These are phyloP conservation scores for Dryas octopetala DNA, from an alignment of 306 rosid genomes.

Conservation along the genomic window DNA sequence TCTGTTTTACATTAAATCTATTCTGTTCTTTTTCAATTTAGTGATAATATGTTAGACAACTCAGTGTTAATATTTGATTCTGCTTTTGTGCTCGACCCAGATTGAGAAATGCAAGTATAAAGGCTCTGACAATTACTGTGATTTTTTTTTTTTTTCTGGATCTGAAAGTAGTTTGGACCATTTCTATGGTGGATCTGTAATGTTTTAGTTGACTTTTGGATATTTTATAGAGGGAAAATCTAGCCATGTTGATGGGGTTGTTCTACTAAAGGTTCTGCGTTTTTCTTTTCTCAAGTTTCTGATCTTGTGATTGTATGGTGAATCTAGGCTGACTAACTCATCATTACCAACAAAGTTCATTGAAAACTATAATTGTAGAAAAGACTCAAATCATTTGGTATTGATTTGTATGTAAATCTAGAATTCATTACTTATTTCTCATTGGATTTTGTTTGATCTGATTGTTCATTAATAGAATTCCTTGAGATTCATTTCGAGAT, in stretches of 20 bases:
- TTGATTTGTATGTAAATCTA: background rate
- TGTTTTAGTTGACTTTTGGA: background rate
- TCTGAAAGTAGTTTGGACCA: background rate
- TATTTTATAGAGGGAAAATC: background rate
- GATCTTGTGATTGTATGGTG: constrained; percentile 16
- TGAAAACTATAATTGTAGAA: background rate
- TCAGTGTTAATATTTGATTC: background rate
- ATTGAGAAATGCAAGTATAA: background rate
- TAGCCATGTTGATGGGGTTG: background rate
- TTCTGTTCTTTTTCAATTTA: background rate
- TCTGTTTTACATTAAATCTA: background rate
- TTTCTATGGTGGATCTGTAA: constrained; percentile 2
- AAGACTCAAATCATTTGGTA: background rate
- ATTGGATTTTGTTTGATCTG: background rate
- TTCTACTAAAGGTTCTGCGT: background rate
- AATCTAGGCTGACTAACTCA: constrained; percentile 33
- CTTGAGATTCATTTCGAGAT: background rate
- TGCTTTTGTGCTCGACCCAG: constrained; percentile 19
- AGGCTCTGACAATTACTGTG: constrained; percentile 3
- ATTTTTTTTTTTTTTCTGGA: background rate
- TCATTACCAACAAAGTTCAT: background rate
- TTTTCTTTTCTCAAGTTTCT: background rate
- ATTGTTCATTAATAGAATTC: background rate
- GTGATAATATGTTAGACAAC: background rate
- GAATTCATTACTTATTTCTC: background rate